Evolutionary conservation across 2,329 filamentous ascomycete genomes (phyloP).

Genomic region (Tolypocladium endophyticum): DNA sequence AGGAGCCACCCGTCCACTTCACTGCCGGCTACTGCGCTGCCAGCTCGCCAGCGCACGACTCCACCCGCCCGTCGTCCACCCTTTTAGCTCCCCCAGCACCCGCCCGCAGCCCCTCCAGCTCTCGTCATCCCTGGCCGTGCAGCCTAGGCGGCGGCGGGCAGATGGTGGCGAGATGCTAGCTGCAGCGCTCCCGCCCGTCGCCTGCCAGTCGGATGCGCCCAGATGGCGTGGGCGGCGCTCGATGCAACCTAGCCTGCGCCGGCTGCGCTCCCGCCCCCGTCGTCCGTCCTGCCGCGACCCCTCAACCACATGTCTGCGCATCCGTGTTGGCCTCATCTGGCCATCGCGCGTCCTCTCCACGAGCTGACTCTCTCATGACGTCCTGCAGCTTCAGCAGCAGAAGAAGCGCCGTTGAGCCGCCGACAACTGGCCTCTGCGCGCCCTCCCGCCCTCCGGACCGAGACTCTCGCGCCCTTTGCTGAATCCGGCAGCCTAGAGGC

Average conservation of each 20-base stretch:
- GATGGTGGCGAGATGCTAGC: neutral
- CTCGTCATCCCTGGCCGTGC: neutral
- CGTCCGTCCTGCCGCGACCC: neutral
- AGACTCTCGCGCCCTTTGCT: neutral
- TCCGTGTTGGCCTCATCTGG: neutral
- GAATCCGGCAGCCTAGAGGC: neutral
- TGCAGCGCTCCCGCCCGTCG: neutral
- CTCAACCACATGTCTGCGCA: neutral
- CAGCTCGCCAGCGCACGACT: neutral
- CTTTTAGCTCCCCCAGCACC: neutral
- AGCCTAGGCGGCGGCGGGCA: neutral
- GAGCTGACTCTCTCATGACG: neutral
- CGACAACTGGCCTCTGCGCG: neutral
- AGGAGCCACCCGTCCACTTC: neutral
- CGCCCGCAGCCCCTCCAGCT: neutral
- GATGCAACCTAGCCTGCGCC: neutral
- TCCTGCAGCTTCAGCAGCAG: neutral
- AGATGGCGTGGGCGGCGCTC: neutral
- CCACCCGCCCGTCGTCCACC: neutral
- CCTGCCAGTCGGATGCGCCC: neutral
- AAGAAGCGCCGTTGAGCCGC: neutral
- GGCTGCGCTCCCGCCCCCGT: neutral
- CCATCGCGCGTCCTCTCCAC: neutral
- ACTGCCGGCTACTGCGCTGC: too few relatives aligned
- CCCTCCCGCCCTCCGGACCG: neutral